These are phyloP conservation scores for Penicillium fimorum DNA, from an alignment of 495 filamentous ascomycete genomes.

Conservation along the genomic window DNA sequence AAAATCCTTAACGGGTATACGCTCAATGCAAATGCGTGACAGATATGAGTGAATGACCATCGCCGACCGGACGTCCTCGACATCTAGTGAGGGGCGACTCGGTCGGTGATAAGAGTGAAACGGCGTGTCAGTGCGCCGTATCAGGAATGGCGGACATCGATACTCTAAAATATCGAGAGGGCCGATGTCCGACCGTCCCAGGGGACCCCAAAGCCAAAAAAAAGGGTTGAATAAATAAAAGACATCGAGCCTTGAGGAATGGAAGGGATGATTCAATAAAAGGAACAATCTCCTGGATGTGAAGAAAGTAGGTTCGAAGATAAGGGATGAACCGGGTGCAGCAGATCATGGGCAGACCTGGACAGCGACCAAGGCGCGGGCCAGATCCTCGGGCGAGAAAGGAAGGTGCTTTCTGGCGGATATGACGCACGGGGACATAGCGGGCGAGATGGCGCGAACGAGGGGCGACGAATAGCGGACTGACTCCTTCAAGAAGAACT, in stretches of 20 bases:
- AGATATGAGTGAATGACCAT: background rate
- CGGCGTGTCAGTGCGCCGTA: background rate
- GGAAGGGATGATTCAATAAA: conserved; percentile 7
- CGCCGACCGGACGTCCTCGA: background rate
- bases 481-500: conserved; percentile 38
- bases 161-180: background rate
- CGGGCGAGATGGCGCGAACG: conserved; percentile 33
- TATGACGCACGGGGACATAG: conserved; percentile 21
- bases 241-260: conserved; percentile 19
- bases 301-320: conserved; percentile 9
- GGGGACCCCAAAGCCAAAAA: conserved; percentile 3
- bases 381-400: conserved; percentile 44
- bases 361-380: conserved; percentile 43
- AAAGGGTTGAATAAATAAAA: background rate
- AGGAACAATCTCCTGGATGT: conserved; percentile 23
- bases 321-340: background rate
- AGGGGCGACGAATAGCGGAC: conserved; percentile 37
- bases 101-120: background rate
- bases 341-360: conserved; percentile 34
- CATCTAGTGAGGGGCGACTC: conserved; percentile 1
- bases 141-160: background rate
- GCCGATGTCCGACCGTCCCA: conserved; percentile 7
- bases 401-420: conserved; percentile 33
- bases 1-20: conserved; percentile 34
- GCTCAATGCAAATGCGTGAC: conserved; percentile 31